Conservation (phyloP, 1,284 basidiomycete species). For the Meira miltonrushii region DNA sequence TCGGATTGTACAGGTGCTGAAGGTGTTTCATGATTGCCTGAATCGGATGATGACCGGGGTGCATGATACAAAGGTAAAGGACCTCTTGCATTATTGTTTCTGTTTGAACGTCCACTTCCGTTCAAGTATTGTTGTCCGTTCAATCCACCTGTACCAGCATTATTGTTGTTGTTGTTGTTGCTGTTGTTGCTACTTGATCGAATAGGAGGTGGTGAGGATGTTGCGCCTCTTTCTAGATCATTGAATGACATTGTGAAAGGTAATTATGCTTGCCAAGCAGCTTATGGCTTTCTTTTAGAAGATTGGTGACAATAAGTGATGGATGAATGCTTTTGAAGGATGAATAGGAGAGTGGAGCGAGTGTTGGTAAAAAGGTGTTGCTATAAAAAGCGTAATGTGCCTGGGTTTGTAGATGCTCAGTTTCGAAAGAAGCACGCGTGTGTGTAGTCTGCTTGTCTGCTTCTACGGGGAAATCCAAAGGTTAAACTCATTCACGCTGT, state of each 20-base stretch:
- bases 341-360: too few species aligned
- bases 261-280: neutral
- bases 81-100: neutral
- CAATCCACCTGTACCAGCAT: conserved; percentile 14
- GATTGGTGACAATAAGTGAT: too few species aligned
- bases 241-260: conserved; percentile 56
- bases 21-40: neutral
- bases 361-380: too few species aligned
- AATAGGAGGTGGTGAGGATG: conserved; percentile 13
- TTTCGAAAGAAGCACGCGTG: too few species aligned
- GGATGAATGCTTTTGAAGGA: too few species aligned
- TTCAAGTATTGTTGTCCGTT: conserved; percentile 18
- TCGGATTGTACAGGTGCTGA: conserved; percentile 7
- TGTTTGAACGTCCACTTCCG: neutral
- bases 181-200: neutral
- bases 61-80: conserved; percentile 29
- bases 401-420: too few species aligned
- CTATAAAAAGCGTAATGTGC: too few species aligned
- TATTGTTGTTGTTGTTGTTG: neutral
- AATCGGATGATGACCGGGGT: conserved; percentile 27
- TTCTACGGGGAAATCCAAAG: too few species aligned
- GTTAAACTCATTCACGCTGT: too few species aligned
- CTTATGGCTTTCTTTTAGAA: neutral
- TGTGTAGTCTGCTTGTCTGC: too few species aligned
- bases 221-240: conserved; percentile 55